Base-by-base conservation (phyloP, 2,329 filamentous ascomycete genomes). In the Neurospora sp. region DNA sequence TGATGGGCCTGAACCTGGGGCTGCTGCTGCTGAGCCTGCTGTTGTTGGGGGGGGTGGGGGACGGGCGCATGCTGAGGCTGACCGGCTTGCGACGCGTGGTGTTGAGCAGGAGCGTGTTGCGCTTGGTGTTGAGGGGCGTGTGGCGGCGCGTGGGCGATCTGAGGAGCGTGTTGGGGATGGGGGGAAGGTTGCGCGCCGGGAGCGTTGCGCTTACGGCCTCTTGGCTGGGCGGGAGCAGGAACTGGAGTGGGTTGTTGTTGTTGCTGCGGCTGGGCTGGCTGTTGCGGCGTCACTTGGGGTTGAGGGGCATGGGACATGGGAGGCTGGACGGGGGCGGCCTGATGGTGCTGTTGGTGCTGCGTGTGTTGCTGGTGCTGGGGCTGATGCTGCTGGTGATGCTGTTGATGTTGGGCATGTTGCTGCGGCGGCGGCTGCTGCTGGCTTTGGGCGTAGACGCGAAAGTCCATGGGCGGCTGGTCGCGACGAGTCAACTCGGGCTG, bases 401-500 rank as follows among this genome's bases (percentile, higher is more conserved):
- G 67, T 74, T 75, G 69, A 74, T 77, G 73, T 74, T 52, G 43
- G 5, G 19, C 43, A 68, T 77, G 77, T 46, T 79, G 79, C 62
- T 78, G 78, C 73, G 78, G 79, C 38, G 72, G 67, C 8, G 72
- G 76, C 74, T 74, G 77, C 75, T 66, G 78, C 75, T 75, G 68
- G 72, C 73, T 70, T 73, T 73, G 73, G 77, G 78, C 69, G 73
- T 76, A 71, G 73, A 74, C 72, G 74, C 83, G 76, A 75, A 84
- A 81, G 75, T 81, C 80, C 81, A 84, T 81, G 74, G 81, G 77
- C 52, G 52, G 52, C 74, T 73, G 74, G 36, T 76, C 74, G 68
- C 73, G 75, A 66, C 74, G 74, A 68, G 70, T 80, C 84, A 87
- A 83, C 73, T 86, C 84, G 74, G 81, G 73, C 66, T 76, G 77